Evolutionary conservation across 2,329 filamentous ascomycete genomes (phyloP), one percentile per base, ranked within the genome.

Genomic region (Sporothrix phasma): DNA sequence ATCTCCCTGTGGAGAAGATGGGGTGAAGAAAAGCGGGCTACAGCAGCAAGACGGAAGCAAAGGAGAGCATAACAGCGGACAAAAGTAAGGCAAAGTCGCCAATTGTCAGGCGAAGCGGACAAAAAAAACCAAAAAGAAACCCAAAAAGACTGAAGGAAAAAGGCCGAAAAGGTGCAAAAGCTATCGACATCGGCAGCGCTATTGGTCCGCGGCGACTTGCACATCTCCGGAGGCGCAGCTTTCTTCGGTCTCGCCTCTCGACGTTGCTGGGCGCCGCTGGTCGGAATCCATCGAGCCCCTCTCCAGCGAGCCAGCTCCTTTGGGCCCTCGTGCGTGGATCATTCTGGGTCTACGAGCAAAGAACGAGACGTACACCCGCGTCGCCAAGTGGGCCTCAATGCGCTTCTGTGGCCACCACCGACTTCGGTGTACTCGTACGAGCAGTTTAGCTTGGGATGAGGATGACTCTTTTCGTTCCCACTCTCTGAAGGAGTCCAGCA

Each of bases 181-280:
- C 60, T 62, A 17, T 43, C 59, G 58, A 58, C 66, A 45, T 15
- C 15, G 24, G 4, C 3, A 39, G n/a, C 39, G 24, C 39, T 5
- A 67, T 67, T 67, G 67, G 67, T 39, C 60, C 67, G 67, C 63
- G 67, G 67, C 37, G 61, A 61, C 65, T 61, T 65, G 65, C 46
- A 19, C 59, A n/a, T 65, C 67, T 67, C 67, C 67, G 67, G 62
- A 29, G 39, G 49, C 47, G 47, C 63, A 29, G 34, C 31, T 37
- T 29, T 43, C 15, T 19, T 13, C 43, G 29, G 49, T 59, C 60
- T 45, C 22, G 15, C 46, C 34, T 59, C 53, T 47, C 11, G 34
- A 37, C 58, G 31, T 41, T 29, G 46, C 34, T 26, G 22, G 60
- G 60, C 56, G 49, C 58, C 56, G 39, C 39, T 61, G 31, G 46